phyloP scores from a whole-genome alignment of 2,329 filamentous ascomycete genomes.

The Neobulgaria alba region DNA sequence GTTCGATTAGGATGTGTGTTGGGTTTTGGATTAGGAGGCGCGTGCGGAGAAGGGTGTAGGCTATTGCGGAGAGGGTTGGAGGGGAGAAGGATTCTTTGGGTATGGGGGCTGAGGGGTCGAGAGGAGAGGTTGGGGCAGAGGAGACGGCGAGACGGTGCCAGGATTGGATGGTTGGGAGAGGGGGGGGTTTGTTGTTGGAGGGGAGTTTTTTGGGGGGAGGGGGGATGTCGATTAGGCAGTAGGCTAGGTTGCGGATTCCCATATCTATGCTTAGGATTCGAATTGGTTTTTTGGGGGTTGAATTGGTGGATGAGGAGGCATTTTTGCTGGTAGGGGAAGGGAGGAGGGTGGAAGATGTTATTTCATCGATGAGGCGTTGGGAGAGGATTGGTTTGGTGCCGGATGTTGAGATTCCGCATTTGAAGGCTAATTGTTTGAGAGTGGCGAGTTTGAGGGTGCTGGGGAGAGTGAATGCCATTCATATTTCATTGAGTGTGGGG shows the following conservation, averaged over 20 bases:
- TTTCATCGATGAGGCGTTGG: constrained; percentile 38
- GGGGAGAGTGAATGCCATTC: constrained; percentile 8
- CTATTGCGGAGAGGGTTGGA: constrained; percentile 42
- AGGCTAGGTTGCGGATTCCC: constrained; percentile 75
- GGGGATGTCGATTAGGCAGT: constrained; percentile 47
- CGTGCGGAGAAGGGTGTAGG: constrained; percentile 43
- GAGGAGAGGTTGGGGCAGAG: constrained; percentile 2
- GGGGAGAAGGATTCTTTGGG: constrained; percentile 43
- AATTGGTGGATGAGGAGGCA: constrained; percentile 11
- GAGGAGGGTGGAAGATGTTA: constrained; percentile 13
- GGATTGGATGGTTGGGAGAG: constrained; percentile 25
- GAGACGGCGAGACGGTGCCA: constrained; percentile 31
- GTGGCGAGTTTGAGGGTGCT: constrained; percentile 39
- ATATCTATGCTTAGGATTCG: constrained; percentile 72
- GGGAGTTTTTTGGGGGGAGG: too few species aligned
- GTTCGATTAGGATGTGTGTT: constrained; percentile 61
- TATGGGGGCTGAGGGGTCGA: constrained; percentile 22
- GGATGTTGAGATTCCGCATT: constrained; percentile 48
- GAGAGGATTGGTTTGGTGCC: constrained; percentile 51
- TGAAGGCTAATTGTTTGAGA: constrained; percentile 50
- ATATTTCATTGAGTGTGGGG: background rate
- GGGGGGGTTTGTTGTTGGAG: too few species aligned
- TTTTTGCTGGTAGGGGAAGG: background rate
- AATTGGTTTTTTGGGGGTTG: constrained; percentile 10
- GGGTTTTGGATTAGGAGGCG: constrained; percentile 44